phyloP scores from a whole-genome alignment of 2,329 filamentous ascomycete genomes.

The Rutstroemia sp. region DNA sequence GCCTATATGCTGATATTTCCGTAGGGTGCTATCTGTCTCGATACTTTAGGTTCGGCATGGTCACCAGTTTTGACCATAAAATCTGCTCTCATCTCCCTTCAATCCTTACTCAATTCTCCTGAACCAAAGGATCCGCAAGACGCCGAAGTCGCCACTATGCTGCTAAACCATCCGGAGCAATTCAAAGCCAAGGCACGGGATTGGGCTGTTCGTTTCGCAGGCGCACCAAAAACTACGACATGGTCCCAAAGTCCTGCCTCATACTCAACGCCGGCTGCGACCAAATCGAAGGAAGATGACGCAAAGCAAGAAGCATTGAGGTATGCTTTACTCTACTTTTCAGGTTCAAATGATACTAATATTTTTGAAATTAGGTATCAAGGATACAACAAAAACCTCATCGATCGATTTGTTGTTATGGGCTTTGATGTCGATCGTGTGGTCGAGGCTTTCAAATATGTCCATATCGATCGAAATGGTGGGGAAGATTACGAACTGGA shows the following conservation, averaged over 20 bases:
- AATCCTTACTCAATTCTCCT: slow-evolving; percentile 85
- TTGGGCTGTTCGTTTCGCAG: slow-evolving; percentile 81
- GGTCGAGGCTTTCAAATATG: slow-evolving; percentile 72
- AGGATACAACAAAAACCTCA: slow-evolving; percentile 77
- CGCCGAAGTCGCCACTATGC: slow-evolving; percentile 87
- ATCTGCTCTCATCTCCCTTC: slow-evolving; percentile 84
- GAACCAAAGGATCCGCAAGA: slow-evolving; percentile 97
- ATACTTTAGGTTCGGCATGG: slow-evolving; percentile 85
- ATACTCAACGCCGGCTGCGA: slow-evolving; percentile 18
- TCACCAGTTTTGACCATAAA: slow-evolving; percentile 96
- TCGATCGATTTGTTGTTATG: slow-evolving; percentile 83
- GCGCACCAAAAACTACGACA: slow-evolving; percentile 54
- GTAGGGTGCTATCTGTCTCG: slow-evolving; percentile 92
- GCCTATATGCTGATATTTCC: slow-evolving; percentile 14
- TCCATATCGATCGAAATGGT: slow-evolving; percentile 71
- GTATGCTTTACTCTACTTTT: slow-evolving; percentile 10
- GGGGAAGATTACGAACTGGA: slow-evolving; percentile 82
- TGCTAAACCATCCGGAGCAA: slow-evolving; percentile 68
- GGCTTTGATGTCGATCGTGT: slow-evolving; percentile 85
- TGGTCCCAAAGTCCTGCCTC: slow-evolving; percentile 36
- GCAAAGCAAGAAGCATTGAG: slow-evolving; percentile 17
- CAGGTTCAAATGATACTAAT: slow-evolving; percentile 12
- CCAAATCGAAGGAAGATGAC: slow-evolving; percentile 24
- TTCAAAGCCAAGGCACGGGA: slow-evolving; percentile 80
- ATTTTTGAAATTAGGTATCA: slow-evolving; percentile 52